A percentile compares a stretch with the other conserved stretches of the same genome.
These are phyloP conservation scores for Chrysoporthe deuterocubensis DNA, from an alignment of 2,329 filamentous ascomycete genomes.

Conservation along the genomic window DNA sequence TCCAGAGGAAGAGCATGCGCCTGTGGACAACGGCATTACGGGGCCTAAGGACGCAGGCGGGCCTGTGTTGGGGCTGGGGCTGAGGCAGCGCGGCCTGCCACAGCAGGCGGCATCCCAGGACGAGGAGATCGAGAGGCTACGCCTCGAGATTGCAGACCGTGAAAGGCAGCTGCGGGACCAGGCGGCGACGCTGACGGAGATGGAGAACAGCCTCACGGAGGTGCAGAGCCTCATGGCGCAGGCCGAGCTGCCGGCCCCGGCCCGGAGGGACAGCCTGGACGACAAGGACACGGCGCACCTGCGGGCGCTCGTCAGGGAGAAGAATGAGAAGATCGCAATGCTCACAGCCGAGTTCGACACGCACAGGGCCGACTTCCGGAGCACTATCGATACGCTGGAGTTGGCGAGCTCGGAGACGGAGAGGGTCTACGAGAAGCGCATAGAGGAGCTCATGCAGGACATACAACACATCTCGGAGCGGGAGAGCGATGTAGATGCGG, in stretches of 20 bases:
- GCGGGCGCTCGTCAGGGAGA: constrained; percentile 83
- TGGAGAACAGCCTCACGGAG: constrained; percentile 87
- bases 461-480: constrained; percentile 81
- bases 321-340: constrained; percentile 94
- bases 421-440: constrained; percentile 91
- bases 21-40: constrained; percentile 54
- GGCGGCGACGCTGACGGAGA: constrained; percentile 78
- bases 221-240: constrained; percentile 70
- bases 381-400: constrained; percentile 94
- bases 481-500: constrained; percentile 86
- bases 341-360: constrained; percentile 93
- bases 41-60: constrained; percentile 43
- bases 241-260: constrained; percentile 45
- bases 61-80: constrained; percentile 55
- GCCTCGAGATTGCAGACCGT: constrained; percentile 76
- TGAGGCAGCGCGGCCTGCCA: constrained; percentile 57
- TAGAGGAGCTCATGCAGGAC: constrained; percentile 83
- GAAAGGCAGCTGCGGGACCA: constrained; percentile 91
- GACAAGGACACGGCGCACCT: constrained; percentile 78
- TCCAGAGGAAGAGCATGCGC: constrained; percentile 61
- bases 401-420: constrained; percentile 95
- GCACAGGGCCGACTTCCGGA: constrained; percentile 93
- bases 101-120: constrained; percentile 57
- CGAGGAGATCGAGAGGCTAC: constrained; percentile 75
- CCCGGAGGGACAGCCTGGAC: constrained; percentile 56